Evolutionary conservation across 495 filamentous ascomycete species (phyloP).

Genomic region (Hyaloscypha variabilis): DNA sequence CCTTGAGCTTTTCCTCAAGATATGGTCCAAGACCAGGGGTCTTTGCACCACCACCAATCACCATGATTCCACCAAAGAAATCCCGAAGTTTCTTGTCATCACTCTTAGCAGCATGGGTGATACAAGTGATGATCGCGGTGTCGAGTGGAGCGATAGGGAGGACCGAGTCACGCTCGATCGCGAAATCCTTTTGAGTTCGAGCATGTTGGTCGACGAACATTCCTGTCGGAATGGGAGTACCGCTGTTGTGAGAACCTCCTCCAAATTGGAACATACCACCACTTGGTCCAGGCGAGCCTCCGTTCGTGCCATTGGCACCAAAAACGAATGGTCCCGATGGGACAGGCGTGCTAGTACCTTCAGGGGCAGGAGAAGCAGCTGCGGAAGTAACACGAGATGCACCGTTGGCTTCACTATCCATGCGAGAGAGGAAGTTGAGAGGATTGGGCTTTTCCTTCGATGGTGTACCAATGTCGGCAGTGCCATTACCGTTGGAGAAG

Average conservation of each 20-base stretch:
- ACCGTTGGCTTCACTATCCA: slow-evolving; percentile 55
- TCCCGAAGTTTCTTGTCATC: slow-evolving; percentile 94
- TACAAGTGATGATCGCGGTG: slow-evolving; percentile 82
- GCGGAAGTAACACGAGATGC: slow-evolving; percentile 78
- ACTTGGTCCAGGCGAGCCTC: slow-evolving; percentile 46
- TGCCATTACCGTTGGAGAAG: slow-evolving; percentile 24
- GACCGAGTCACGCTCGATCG: slow-evolving; percentile 75
- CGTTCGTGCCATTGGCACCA: slow-evolving; percentile 43
- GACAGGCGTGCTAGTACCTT: slow-evolving; percentile 69
- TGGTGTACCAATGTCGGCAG: slow-evolving; percentile 48
- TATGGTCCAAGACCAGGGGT: slow-evolving; percentile 72
- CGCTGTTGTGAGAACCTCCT: slow-evolving; percentile 34
- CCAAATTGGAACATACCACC: slow-evolving; percentile 30
- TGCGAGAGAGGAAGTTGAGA: slow-evolving; percentile 56
- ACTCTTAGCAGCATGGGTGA: slow-evolving; percentile 80
- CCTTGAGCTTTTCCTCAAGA: slow-evolving; percentile 79
- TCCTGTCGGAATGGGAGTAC: slow-evolving; percentile 30
- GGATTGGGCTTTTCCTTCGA: slow-evolving; percentile 54
- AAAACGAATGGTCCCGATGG: slow-evolving; percentile 56
- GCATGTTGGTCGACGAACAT: slow-evolving; percentile 38
- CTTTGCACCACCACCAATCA: slow-evolving; percentile 87
- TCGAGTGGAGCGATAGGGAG: slow-evolving; percentile 84
- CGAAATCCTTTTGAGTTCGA: slow-evolving; percentile 51
- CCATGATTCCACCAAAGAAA: slow-evolving; percentile 92
- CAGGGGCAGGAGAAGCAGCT: slow-evolving; percentile 84